These are phyloP conservation scores for Aspergillus mulundensis DNA, from an alignment of 495 filamentous ascomycete genomes.

Conservation along the genomic window DNA sequence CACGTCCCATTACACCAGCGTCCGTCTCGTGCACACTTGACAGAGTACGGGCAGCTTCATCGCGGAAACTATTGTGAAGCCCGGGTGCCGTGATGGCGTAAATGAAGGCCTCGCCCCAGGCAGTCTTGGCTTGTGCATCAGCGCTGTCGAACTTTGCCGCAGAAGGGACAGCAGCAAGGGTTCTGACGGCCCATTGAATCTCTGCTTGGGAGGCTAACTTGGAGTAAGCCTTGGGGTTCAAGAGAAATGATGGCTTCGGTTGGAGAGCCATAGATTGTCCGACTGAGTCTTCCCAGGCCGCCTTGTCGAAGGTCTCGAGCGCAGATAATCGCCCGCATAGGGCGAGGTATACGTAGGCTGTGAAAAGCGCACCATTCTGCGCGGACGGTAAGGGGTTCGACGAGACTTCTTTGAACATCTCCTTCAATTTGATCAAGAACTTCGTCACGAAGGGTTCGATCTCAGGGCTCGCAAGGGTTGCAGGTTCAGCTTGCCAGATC, in stretches of 20 bases:
- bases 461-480: slow-evolving; percentile 41
- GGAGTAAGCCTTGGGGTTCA: slow-evolving; percentile 77
- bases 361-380: slow-evolving; percentile 70
- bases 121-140: slow-evolving; percentile 38
- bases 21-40: slow-evolving; percentile 53
- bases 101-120: slow-evolving; percentile 80
- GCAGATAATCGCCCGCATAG: slow-evolving; percentile 40
- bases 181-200: slow-evolving; percentile 67
- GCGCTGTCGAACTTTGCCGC: slow-evolving; percentile 31
- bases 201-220: slow-evolving; percentile 72
- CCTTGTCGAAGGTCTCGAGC: slow-evolving; percentile 28
- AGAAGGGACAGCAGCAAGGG: slow-evolving; percentile 58
- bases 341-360: slow-evolving; percentile 69
- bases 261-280: slow-evolving; percentile 59
- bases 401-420: slow-evolving; percentile 69
- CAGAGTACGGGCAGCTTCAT: slow-evolving; percentile 54
- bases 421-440: slow-evolving; percentile 61
- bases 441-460: slow-evolving; percentile 40
- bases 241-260: slow-evolving; percentile 77
- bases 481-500: slow-evolving; percentile 54
- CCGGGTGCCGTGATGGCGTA: slow-evolving; percentile 63
- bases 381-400: slow-evolving; percentile 71
- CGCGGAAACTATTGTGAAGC: slow-evolving; percentile 55
- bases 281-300: slow-evolving; percentile 46
- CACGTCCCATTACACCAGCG: slow-evolving; percentile 49